These are phyloP conservation scores for Pezicula radicicola DNA, from an alignment of 2,329 filamentous ascomycete species.

Conservation along the genomic window DNA sequence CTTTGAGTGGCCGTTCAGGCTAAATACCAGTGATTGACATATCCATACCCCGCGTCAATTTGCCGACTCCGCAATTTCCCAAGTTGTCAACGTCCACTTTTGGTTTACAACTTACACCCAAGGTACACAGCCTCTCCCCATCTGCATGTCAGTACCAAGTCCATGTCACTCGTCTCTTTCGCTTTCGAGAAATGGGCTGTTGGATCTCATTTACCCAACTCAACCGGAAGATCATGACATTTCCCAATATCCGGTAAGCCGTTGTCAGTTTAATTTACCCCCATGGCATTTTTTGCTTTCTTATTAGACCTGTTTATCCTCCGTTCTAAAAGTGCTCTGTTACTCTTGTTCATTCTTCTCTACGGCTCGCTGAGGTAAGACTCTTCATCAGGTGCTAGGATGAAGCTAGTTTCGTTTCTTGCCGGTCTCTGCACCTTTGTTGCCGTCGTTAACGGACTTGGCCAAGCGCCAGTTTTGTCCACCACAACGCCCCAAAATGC, in stretches of 20 bases:
- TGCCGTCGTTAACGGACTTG: conserved; percentile 34
- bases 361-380: background rate
- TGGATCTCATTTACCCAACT: background rate
- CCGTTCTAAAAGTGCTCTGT: background rate
- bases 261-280: conserved; percentile 1
- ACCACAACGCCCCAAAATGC: conserved; percentile 32
- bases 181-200: background rate
- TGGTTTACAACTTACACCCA: background rate
- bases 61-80: conserved; percentile 14
- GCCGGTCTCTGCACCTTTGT: conserved; percentile 16
- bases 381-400: background rate
- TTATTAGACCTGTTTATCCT: too few relatives aligned
- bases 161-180: background rate
- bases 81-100: background rate
- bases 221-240: conserved; percentile 6
- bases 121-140: too few relatives aligned
- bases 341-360: background rate
- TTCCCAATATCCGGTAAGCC: background rate
- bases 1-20: conserved; percentile 14
- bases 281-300: background rate
- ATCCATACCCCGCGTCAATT: conserved; percentile 20
- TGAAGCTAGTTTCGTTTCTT: background rate
- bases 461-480: conserved; percentile 41
- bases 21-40: conserved; percentile 11
- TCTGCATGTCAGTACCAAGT: background rate